These are phyloP conservation scores for Cudoniella acicularis DNA, from an alignment of 495 filamentous ascomycete species.

Conservation along the genomic window DNA sequence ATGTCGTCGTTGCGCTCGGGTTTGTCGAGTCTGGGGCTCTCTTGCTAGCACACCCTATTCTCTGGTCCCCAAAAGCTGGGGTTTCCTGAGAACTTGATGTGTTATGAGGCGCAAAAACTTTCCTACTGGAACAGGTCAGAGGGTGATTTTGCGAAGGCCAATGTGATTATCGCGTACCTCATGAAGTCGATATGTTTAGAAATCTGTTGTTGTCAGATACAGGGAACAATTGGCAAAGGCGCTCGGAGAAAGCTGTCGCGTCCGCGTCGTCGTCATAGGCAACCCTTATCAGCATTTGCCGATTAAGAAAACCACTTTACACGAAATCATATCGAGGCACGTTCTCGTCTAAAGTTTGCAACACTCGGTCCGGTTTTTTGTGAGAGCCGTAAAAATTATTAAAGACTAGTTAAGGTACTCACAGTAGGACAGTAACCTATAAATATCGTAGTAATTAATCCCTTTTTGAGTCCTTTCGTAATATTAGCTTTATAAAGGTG, in stretches of 20 bases:
- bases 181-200: conserved; percentile 6
- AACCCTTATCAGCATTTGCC: conserved; percentile 1
- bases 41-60: background rate
- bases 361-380: too few species aligned
- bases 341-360: too few species aligned
- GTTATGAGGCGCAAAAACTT: conserved; percentile 13
- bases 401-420: too few species aligned
- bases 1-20: conserved; percentile 2
- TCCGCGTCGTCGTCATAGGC: conserved; percentile 13
- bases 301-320: conserved; percentile 17
- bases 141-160: background rate
- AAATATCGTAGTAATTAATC: too few species aligned
- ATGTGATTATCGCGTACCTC: conserved; percentile 8
- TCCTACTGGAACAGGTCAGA: background rate
- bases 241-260: background rate
- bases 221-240: background rate
- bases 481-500: too few species aligned
- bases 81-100: conserved; percentile 13
- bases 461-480: too few species aligned
- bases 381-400: too few species aligned
- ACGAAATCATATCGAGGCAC: conserved; percentile 4
- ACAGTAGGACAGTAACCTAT: too few species aligned
- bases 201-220: background rate
- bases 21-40: conserved; percentile 1
- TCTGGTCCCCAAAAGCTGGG: conserved; percentile 1